Conservation (phyloP, 2,329 filamentous ascomycete species). For the Plectosphaerella plurivora region DNA sequence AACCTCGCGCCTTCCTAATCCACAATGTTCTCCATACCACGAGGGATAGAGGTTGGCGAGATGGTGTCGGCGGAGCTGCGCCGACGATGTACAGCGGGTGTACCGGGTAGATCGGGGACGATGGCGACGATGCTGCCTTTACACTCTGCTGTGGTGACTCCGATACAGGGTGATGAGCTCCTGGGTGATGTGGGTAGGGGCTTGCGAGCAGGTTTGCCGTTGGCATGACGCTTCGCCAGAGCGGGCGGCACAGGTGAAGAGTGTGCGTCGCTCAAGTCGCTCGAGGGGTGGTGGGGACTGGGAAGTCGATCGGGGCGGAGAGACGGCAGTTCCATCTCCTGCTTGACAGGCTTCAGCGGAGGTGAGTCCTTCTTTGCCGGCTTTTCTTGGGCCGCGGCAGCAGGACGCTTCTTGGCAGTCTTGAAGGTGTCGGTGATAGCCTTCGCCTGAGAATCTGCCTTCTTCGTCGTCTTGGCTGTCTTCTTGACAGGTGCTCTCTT, state of each 20-base stretch:
- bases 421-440: slow-evolving; percentile 38
- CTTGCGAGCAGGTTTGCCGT: not conserved
- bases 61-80: slow-evolving; percentile 27
- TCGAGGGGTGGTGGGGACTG: slow-evolving; percentile 9
- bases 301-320: slow-evolving; percentile 16
- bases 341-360: not conserved
- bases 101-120: slow-evolving; percentile 2
- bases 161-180: slow-evolving; percentile 6
- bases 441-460: slow-evolving; percentile 25
- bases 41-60: slow-evolving; percentile 36
- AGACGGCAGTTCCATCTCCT: slow-evolving; percentile 11
- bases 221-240: not conserved
- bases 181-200: not conserved
- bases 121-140: slow-evolving; percentile 4
- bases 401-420: slow-evolving; percentile 31
- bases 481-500: slow-evolving; percentile 21
- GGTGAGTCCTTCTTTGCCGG: not conserved
- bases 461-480: slow-evolving; percentile 28
- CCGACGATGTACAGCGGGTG: slow-evolving; percentile 6
- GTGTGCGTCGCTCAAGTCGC: not conserved
- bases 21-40: slow-evolving; percentile 33
- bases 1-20: slow-evolving; percentile 12
- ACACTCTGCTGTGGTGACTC: not conserved
- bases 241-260: not conserved
- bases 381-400: slow-evolving; percentile 11